These are phyloP conservation scores for Lepidopterella palustris DNA, from an alignment of 495 filamentous ascomycete species.

Conservation along the genomic window DNA sequence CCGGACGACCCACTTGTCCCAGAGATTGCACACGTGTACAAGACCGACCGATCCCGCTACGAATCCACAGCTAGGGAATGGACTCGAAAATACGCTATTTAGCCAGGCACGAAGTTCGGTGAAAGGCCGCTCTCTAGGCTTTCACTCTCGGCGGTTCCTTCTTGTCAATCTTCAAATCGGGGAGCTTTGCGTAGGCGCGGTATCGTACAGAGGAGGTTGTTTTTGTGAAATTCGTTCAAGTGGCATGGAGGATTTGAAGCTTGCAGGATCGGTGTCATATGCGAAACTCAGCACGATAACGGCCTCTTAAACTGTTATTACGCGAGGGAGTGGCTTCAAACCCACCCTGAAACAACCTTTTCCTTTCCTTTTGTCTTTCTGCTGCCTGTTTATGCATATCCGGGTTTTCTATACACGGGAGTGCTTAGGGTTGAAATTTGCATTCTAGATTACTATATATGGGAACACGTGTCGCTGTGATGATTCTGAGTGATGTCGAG, in stretches of 20 bases:
- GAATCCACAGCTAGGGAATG: conserved; percentile 96
- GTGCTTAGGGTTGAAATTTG: conserved; percentile 3
- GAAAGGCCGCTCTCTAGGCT: background rate
- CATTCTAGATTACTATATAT: background rate
- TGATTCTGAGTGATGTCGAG: background rate
- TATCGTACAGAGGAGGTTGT: background rate
- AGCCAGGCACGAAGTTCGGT: conserved; percentile 18
- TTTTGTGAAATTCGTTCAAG: conserved; percentile 1
- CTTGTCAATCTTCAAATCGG: background rate
- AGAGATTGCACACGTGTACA: conserved; percentile 99
- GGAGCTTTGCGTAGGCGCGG: background rate
- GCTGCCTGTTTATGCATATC: conserved; percentile 16
- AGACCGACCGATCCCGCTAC: conserved; percentile 92
- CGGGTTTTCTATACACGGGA: conserved; percentile 11
- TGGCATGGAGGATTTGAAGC: background rate
- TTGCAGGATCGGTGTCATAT: no score
- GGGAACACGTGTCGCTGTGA: background rate
- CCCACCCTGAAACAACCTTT: conserved; percentile 9
- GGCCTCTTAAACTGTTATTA: conserved; percentile 2
- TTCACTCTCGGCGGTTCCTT: background rate
- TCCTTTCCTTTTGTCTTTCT: conserved; percentile 9
- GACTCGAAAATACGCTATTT: conserved; percentile 98
- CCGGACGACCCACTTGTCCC: conserved; percentile 97
- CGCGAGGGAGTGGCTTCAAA: background rate
- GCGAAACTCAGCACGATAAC: background rate